Conservation (phyloP, 1,139 yeast species). For the Lodderomyces pseudojiufengensis region DNA sequence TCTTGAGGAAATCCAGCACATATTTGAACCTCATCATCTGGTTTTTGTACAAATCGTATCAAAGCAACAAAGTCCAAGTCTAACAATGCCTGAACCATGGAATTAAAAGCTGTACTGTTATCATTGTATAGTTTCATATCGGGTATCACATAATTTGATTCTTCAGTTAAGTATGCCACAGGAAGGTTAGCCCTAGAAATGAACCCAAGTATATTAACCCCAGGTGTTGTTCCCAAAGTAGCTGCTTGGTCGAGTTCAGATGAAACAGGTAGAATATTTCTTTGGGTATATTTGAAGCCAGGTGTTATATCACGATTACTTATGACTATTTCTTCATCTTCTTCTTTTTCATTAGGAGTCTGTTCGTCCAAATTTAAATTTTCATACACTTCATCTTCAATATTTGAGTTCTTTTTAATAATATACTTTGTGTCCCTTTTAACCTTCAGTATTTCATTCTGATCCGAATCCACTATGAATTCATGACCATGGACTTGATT, state of each 20-base stretch:
- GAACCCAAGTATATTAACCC: slow-evolving; percentile 66
- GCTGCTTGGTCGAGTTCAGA: slow-evolving; percentile 42
- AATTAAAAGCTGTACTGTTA: slow-evolving; percentile 46
- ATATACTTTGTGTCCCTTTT: slow-evolving; percentile 23
- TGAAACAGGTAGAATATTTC: slow-evolving; percentile 35
- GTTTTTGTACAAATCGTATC: slow-evolving; percentile 57
- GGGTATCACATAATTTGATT: slow-evolving; percentile 56
- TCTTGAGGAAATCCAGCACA: slow-evolving; percentile 54
- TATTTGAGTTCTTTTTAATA: slow-evolving; percentile 14
- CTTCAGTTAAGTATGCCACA: slow-evolving; percentile 56
- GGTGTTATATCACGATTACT: slow-evolving; percentile 4
- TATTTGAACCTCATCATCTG: slow-evolving; percentile 48
- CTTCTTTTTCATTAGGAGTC: slow-evolving; percentile 8
- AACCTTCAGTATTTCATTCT: slow-evolving; percentile 13
- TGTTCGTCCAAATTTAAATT: slow-evolving; percentile 13
- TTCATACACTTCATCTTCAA: slow-evolving; percentile 6
- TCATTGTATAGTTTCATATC: slow-evolving; percentile 25
- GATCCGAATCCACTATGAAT: slow-evolving; percentile 19
- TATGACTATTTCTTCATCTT: slow-evolving; percentile 16
- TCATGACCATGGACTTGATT: slow-evolving; percentile 29
- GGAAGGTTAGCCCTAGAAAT: slow-evolving; percentile 45
- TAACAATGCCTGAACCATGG: slow-evolving; percentile 54
- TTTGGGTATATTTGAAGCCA: slow-evolving; percentile 70
- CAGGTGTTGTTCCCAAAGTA: slow-evolving; percentile 41
- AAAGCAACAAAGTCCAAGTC: slow-evolving; percentile 50